phyloP scores from a whole-genome alignment of 2,329 filamentous ascomycete species.

The Botryosphaeria agaves region DNA sequence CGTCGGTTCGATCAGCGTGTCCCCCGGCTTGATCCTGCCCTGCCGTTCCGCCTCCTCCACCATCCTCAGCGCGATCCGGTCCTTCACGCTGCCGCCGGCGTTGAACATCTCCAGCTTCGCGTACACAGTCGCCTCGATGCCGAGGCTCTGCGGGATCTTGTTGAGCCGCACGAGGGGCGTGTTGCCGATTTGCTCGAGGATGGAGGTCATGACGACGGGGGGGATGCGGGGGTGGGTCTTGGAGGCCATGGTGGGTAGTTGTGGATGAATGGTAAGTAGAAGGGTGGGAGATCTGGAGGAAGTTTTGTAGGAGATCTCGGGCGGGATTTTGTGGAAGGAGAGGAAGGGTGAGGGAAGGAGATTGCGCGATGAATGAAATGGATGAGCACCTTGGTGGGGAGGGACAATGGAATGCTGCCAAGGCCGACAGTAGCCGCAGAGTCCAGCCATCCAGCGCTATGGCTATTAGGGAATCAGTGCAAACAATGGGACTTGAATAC shows the following conservation, averaged over 20 bases:
- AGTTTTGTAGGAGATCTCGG: too few species aligned
- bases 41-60: slow-evolving; percentile 85
- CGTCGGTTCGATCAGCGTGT: slow-evolving; percentile 94
- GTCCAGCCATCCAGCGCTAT: too few species aligned
- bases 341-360: too few species aligned
- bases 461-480: too few species aligned
- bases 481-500: too few species aligned
- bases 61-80: slow-evolving; percentile 92
- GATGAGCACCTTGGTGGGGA: too few species aligned
- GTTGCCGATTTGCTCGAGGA: slow-evolving; percentile 82
- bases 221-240: slow-evolving; percentile 32
- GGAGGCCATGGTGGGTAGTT: slow-evolving; percentile 24
- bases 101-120: slow-evolving; percentile 90
- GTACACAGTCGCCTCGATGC: slow-evolving; percentile 77
- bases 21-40: slow-evolving; percentile 89
- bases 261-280: too few species aligned
- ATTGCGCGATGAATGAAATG: too few species aligned
- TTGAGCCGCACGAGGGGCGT: slow-evolving; percentile 91
- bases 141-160: slow-evolving; percentile 77
- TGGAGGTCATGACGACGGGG: slow-evolving; percentile 43
- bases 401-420: too few species aligned
- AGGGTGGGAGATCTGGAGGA: too few species aligned
- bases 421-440: too few species aligned
- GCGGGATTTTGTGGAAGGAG: too few species aligned
- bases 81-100: slow-evolving; percentile 84